Conservation (phyloP, 1,284 basidiomycete species). For the Malassezia vespertilionis region DNA sequence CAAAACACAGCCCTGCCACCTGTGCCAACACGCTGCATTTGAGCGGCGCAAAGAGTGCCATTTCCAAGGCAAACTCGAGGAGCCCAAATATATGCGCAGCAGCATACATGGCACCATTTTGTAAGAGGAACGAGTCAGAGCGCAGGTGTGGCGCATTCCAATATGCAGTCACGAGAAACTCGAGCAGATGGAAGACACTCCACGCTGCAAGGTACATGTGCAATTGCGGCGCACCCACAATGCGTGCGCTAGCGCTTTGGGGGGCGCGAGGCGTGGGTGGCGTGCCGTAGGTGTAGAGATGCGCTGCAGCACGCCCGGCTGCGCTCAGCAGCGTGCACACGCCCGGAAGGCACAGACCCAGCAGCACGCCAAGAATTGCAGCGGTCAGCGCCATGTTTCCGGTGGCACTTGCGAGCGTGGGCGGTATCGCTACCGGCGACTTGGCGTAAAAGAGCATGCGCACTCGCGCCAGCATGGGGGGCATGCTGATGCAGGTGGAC, state of each 20-base stretch:
- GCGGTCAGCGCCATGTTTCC: conserved; percentile 10
- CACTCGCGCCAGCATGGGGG: neutral
- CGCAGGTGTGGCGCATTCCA: conserved; percentile 89
- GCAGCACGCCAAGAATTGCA: conserved; percentile 5
- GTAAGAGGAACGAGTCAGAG: conserved; percentile 83
- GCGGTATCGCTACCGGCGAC: conserved; percentile 5
- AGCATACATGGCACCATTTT: conserved; percentile 79
- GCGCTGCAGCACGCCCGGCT: neutral
- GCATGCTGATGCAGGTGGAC: too few species aligned
- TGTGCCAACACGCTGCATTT: conserved; percentile 15
- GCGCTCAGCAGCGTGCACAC: neutral
- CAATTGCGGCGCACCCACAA: too few species aligned
- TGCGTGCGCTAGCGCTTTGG: too few species aligned
- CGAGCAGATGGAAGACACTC: conserved; percentile 71
- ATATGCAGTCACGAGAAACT: conserved; percentile 87
- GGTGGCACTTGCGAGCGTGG: neutral
- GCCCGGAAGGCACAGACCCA: conserved; percentile 8
- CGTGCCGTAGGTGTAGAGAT: too few species aligned
- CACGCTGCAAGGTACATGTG: conserved; percentile 29
- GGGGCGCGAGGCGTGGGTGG: too few species aligned
- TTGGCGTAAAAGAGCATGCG: neutral
- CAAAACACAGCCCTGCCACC: conserved; percentile 54
- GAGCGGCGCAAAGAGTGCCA: neutral
- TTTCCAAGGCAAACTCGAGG: conserved; percentile 56
- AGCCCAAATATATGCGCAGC: conserved; percentile 70